Base-by-base conservation (phyloP, 139 green algal genomes). In the Pseudopediastrum boryanum region DNA sequence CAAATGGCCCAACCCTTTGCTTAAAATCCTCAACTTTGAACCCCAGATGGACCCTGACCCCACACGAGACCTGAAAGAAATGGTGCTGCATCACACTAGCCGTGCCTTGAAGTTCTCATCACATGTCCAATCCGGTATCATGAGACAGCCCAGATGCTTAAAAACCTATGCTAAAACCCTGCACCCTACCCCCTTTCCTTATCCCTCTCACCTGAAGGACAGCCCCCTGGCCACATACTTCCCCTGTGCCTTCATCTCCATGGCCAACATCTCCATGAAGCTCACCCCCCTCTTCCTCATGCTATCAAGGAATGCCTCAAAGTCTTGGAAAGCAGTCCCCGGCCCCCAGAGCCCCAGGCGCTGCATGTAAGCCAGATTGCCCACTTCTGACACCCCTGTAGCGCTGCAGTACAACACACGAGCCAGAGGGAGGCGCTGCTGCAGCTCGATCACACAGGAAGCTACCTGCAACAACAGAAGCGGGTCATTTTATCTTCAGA, bases 261-360 rank as follows among this genome's bases (percentile, higher is more conserved):
- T 87, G 2, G 83, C 84, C 70, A 98, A 83, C 90, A 98, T 84
- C 86, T 78, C 79, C 63, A 82, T 75, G 73, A 89, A 89, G 36
- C 81, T 81, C 33, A 89, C 80, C 10, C 87, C 86, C 0, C 90
- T 68, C 43, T 84, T 85, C 71, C 91, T 93, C 89, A 97, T 93
- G 50, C 42, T 83, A 56, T 91, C 83, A 44, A 96, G 78, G 72
- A 97, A 98, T 16, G 82, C 73, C 3, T 72, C 36, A 61, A 88
- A 88, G 69, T 83, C 74, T n/a, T 46, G 3, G 44, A 88, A 88
- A 6, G 78, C 39, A 33, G 66, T 81, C 38, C 46, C 36, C 33
- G 79, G 62, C 3, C 94, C 94, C 90, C 90, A 98, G n/a, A 98
- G 84, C 4, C 90, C 91, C 85, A 96, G 88, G 43, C 93, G 89